Evolutionary conservation across 2,329 filamentous ascomycete genomes (phyloP).

Genomic region (Ceratocystis lukuohia): DNA sequence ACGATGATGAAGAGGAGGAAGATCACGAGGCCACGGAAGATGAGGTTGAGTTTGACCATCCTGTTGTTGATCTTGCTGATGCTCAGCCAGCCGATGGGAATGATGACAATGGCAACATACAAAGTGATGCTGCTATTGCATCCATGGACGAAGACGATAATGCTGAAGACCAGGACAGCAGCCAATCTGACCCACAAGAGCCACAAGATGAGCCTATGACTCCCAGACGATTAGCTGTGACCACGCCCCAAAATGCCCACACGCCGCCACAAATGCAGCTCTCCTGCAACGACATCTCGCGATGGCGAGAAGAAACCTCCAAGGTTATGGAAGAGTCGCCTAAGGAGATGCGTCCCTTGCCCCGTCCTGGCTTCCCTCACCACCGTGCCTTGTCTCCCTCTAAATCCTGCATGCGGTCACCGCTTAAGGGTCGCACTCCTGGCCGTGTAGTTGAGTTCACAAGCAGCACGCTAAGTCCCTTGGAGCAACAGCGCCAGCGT

Average conservation of each 20-base stretch:
- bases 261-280: conserved; percentile 33
- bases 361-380: conserved; percentile 31
- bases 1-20: neutral
- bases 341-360: conserved; percentile 23
- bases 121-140: conserved; percentile 17
- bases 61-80: neutral
- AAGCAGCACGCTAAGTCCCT: conserved; percentile 36
- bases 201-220: neutral
- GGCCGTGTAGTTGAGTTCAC: conserved; percentile 47
- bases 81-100: neutral
- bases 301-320: conserved; percentile 32
- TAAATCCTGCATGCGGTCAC: conserved; percentile 45
- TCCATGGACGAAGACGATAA: conserved; percentile 11
- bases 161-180: neutral
- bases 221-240: neutral
- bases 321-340: conserved; percentile 21
- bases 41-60: neutral
- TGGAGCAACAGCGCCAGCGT: conserved; percentile 28
- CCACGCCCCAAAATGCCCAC: conserved; percentile 8
- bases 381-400: conserved; percentile 39
- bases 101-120: conserved; percentile 1
- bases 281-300: conserved; percentile 30
- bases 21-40: neutral
- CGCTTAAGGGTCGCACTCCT: conserved; percentile 43
- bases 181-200: neutral